Conservation (phyloP, 2,329 filamentous ascomycete species). For the Monosporascus cannonballus region DNA sequence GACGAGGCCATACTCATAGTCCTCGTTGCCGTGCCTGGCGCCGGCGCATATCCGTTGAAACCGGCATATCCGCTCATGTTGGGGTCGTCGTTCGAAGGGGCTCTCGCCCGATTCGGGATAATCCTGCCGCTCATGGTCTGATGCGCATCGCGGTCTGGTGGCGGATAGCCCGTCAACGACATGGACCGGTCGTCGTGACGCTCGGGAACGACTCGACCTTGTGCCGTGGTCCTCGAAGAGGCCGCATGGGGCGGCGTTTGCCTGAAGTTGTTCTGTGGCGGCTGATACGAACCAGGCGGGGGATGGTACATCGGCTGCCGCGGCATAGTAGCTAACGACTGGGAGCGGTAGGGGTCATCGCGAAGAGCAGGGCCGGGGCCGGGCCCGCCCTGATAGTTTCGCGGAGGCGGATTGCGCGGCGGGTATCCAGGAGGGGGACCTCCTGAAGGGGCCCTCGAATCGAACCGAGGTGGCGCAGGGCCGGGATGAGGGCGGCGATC, state of each 20-base stretch:
- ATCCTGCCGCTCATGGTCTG: slow-evolving; percentile 92
- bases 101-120: slow-evolving; percentile 65
- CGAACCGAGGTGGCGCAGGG: slow-evolving; percentile 57
- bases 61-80: slow-evolving; percentile 28
- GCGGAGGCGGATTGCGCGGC: slow-evolving; percentile 43
- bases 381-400: slow-evolving; percentile 52
- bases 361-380: slow-evolving; percentile 53
- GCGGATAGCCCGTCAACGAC: slow-evolving; percentile 83
- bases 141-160: slow-evolving; percentile 69
- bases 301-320: slow-evolving; percentile 68
- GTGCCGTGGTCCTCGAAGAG: slow-evolving; percentile 73
- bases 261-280: slow-evolving; percentile 70
- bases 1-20: slow-evolving; percentile 59
- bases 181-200: slow-evolving; percentile 89
- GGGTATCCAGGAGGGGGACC: slow-evolving; percentile 38
- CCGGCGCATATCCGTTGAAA: slow-evolving; percentile 34
- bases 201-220: slow-evolving; percentile 86
- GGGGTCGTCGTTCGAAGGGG: slow-evolving; percentile 36
- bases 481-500: slow-evolving; percentile 65
- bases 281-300: slow-evolving; percentile 52
- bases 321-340: slow-evolving; percentile 75
- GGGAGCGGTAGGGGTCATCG: slow-evolving; percentile 82
- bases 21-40: slow-evolving; percentile 49
- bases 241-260: slow-evolving; percentile 68
- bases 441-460: slow-evolving; percentile 46